phyloP scores from a whole-genome alignment of 106 monocot genomes.

The Dendrobium catenatum region DNA sequence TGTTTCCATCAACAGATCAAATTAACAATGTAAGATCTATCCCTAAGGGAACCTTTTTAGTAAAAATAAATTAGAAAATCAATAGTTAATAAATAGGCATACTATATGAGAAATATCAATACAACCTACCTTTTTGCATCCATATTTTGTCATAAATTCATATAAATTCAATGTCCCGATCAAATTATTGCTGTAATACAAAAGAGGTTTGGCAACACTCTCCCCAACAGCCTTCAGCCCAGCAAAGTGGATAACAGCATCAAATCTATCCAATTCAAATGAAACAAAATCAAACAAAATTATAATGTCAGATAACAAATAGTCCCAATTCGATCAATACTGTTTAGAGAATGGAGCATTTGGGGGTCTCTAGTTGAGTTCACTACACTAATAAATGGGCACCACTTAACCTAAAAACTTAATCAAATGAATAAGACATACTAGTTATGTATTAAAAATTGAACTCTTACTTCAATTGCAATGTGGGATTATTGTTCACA shows the following conservation, averaged over 20 bases:
- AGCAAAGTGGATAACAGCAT: constrained; percentile 58
- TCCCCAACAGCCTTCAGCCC: constrained; percentile 51
- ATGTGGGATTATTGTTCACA: background rate
- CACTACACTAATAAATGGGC: background rate
- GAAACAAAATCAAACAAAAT: background rate
- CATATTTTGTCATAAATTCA: constrained; percentile 78
- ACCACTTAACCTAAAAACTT: background rate
- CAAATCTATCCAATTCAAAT: constrained; percentile 26
- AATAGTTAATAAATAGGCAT: background rate
- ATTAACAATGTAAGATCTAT: background rate
- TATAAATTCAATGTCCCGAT: constrained; percentile 73
- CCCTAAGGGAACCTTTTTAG: background rate
- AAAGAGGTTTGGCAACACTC: constrained; percentile 70
- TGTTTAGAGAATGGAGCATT: background rate
- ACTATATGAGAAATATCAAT: background rate
- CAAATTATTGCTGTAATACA: constrained; percentile 81
- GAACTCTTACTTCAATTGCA: background rate
- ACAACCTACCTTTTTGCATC: constrained; percentile 73
- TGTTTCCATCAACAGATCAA: background rate
- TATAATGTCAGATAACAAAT: background rate
- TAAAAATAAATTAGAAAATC: background rate
- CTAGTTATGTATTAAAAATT: background rate
- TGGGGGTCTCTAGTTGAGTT: background rate
- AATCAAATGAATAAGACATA: background rate
- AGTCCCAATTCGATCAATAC: background rate